Conservation (phyloP, 768 basidiomycete species). For the Pleurotus sapidus region DNA sequence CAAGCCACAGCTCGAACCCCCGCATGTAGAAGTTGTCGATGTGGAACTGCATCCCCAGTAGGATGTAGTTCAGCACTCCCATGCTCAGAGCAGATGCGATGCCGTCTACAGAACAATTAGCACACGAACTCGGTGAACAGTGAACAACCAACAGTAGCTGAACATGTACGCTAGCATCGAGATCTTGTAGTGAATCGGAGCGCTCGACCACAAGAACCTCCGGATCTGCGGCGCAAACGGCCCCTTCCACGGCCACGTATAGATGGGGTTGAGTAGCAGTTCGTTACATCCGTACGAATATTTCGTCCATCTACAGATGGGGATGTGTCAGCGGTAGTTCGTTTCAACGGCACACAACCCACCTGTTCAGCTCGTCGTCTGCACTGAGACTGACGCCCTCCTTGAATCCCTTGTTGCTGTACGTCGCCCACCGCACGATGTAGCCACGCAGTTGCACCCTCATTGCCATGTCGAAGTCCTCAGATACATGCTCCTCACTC, state of each 20-base stretch:
- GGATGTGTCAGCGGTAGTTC: too few relatives aligned
- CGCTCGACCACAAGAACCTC: conserved; percentile 70
- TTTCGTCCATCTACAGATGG: conserved; percentile 46
- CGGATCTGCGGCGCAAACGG: conserved; percentile 78
- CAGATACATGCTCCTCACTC: conserved; percentile 75
- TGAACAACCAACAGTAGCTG: conserved; percentile 35
- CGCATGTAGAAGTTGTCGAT: conserved; percentile 77
- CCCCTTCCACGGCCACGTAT: conserved; percentile 71
- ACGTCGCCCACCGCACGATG: conserved; percentile 80
- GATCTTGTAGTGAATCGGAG: conserved; percentile 81
- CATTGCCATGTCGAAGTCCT: conserved; percentile 79
- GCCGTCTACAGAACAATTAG: conserved; percentile 34
- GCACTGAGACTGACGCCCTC: conserved; percentile 86
- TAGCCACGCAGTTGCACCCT: conserved; percentile 68
- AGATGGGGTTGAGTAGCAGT: conserved; percentile 82
- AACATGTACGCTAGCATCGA: conserved; percentile 72
- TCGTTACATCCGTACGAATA: conserved; percentile 66
- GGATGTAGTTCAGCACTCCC: conserved; percentile 66
- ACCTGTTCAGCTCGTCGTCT: conserved; percentile 86
- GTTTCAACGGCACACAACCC: conserved; percentile 30
- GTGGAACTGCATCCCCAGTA: conserved; percentile 67
- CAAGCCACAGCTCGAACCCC: conserved; percentile 78
- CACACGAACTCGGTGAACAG: conserved; percentile 8
- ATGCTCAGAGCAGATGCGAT: conserved; percentile 70
- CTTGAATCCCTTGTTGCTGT: conserved; percentile 82